These are phyloP conservation scores for Capsicum chinense DNA, from an alignment of 257 asterid genomes.

Conservation along the genomic window DNA sequence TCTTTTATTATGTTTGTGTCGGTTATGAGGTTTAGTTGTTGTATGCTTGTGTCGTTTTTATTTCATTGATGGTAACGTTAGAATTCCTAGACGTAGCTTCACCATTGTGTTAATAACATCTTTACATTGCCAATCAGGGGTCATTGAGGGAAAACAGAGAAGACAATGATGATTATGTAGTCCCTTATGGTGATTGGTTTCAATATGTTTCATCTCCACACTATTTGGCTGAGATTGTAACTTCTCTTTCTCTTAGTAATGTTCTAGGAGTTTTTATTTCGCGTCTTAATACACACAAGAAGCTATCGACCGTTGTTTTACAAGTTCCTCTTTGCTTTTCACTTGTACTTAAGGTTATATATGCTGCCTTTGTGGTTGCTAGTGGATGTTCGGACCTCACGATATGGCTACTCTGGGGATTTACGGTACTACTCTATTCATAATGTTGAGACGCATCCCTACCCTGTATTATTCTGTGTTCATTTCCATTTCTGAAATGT, in stretches of 20 bases:
- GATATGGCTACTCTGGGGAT: constrained; percentile 71
- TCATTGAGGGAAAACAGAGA: constrained; percentile 57
- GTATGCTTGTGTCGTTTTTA: not conserved
- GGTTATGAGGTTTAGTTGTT: not conserved
- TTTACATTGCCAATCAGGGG: constrained; percentile 53
- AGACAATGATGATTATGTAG: constrained; percentile 49
- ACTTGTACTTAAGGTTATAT: constrained; percentile 63
- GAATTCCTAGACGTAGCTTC: not conserved
- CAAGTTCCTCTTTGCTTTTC: constrained; percentile 16
- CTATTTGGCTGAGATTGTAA: constrained; percentile 90
- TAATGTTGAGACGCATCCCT: not conserved
- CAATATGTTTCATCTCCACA: constrained; percentile 90
- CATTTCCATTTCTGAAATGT: not conserved
- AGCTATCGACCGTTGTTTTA: not conserved
- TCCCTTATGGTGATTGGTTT: constrained; percentile 95
- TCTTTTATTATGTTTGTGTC: not conserved
- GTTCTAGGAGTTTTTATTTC: constrained; percentile 15
- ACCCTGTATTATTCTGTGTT: not conserved
- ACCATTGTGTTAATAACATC: not conserved
- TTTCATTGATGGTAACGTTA: not conserved
- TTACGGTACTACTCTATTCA: constrained; percentile 57
- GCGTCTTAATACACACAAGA: constrained; percentile 4
- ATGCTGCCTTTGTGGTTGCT: constrained; percentile 76
- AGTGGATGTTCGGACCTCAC: constrained; percentile 76
- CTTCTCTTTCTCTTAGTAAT: constrained; percentile 29